Conservation (phyloP, 345 rosid species). For the Durio zibethinus region DNA sequence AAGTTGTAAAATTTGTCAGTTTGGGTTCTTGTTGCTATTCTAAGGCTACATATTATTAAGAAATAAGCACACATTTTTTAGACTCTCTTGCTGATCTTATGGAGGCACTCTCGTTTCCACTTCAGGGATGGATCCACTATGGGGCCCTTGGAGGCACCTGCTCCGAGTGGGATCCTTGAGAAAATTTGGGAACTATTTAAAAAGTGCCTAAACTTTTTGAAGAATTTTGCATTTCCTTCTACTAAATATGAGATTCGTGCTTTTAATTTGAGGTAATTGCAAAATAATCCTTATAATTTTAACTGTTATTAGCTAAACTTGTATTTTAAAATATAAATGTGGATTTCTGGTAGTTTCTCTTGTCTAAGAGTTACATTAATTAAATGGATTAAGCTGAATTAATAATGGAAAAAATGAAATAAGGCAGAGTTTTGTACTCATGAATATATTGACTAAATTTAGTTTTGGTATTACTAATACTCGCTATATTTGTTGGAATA, state of each 20-base stretch:
- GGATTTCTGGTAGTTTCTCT: background rate
- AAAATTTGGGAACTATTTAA: conserved; percentile 3
- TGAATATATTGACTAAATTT: background rate
- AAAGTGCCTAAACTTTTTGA: background rate
- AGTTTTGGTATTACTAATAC: background rate
- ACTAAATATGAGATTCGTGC: conserved; percentile 1
- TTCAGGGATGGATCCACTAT: background rate
- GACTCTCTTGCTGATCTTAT: background rate
- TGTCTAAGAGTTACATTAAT: background rate
- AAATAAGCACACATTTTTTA: background rate
- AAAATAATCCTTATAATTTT: background rate
- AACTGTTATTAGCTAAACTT: background rate
- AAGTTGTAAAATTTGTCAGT: background rate
- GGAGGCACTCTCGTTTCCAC: background rate
- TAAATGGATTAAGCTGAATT: background rate
- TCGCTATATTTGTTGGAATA: background rate
- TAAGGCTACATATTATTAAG: background rate
- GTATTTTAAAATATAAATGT: background rate
- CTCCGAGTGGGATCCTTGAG: conserved; percentile 1
- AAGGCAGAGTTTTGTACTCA: background rate
- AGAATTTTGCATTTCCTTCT: conserved; percentile 1
- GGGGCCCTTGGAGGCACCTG: background rate
- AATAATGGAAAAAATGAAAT: background rate
- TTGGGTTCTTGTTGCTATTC: background rate
- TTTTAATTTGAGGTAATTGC: conserved; percentile 3